These are phyloP conservation scores for Phytopythium chamaehyphon DNA, from an alignment of 352 stramenopile genomes.

Conservation along the genomic window DNA sequence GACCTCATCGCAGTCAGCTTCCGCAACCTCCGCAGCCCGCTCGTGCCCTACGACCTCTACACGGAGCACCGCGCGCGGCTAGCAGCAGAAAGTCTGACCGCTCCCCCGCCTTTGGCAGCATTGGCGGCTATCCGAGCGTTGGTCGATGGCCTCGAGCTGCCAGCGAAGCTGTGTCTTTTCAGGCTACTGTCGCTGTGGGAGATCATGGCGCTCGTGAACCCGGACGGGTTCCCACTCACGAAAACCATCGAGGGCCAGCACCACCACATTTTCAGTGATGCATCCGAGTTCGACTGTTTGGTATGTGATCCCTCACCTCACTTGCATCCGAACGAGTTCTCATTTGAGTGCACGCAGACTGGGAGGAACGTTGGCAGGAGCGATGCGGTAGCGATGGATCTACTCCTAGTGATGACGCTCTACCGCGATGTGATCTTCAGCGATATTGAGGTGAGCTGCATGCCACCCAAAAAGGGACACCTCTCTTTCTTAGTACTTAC, in stretches of 20 bases:
- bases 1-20: constrained; percentile 70
- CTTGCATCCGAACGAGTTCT: background rate
- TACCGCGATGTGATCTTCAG: constrained; percentile 69
- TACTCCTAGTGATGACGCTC: constrained; percentile 54
- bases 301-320: constrained; percentile 15
- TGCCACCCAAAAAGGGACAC: too few relatives aligned
- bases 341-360: constrained; percentile 18
- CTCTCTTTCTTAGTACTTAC: background rate
- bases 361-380: constrained; percentile 31
- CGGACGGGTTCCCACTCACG: constrained; percentile 24
- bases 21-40: constrained; percentile 49
- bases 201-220: constrained; percentile 33
- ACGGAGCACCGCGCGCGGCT: constrained; percentile 35
- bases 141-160: constrained; percentile 36
- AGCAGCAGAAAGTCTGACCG: constrained; percentile 22
- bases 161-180: constrained; percentile 51
- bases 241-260: constrained; percentile 53
- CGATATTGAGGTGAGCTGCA: constrained; percentile 48
- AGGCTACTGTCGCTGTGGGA: constrained; percentile 55
- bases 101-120: constrained; percentile 34
- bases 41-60: constrained; percentile 46
- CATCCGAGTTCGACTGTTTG: constrained; percentile 57
- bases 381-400: constrained; percentile 39
- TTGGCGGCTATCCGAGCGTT: constrained; percentile 42
- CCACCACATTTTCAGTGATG: constrained; percentile 53